Conservation (phyloP, 2,329 filamentous ascomycete genomes). For the Trichoderma sp. region DNA sequence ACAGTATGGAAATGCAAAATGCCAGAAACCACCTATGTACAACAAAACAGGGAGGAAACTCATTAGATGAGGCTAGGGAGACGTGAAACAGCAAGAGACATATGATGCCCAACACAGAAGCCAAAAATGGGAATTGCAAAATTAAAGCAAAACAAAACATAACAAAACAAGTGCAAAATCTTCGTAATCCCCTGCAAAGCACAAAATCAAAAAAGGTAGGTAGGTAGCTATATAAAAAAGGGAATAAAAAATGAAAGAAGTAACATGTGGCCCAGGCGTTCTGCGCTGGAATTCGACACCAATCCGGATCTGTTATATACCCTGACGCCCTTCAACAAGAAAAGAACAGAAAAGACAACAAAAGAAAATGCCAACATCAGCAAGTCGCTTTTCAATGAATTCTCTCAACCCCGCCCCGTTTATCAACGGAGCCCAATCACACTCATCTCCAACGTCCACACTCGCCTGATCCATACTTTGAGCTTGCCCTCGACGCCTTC, state of each 20-base stretch:
- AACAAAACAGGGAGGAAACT: background rate
- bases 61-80: background rate
- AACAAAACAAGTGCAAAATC: background rate
- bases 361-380: constrained; percentile 3
- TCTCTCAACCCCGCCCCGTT: background rate
- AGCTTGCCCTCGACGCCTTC: constrained; percentile 88
- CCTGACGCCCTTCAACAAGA: constrained; percentile 22
- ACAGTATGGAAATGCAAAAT: background rate
- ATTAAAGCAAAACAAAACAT: background rate
- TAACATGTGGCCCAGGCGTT: constrained; percentile 15
- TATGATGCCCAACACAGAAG: background rate
- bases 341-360: background rate
- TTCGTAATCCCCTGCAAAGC: background rate
- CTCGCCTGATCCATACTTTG: constrained; percentile 97
- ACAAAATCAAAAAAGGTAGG: background rate
- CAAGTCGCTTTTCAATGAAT: background rate
- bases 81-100: background rate
- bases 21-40: background rate
- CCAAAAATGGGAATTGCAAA: background rate
- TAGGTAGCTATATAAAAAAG: background rate
- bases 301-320: constrained; percentile 22
- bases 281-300: constrained; percentile 20
- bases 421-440: constrained; percentile 77
- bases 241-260: constrained; percentile 19
- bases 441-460: constrained; percentile 99